A percentile compares a stretch with the other conserved stretches of the same genome.
Conservation (phyloP, 768 basidiomycete genomes). For the Leccinum rimulosum region DNA sequence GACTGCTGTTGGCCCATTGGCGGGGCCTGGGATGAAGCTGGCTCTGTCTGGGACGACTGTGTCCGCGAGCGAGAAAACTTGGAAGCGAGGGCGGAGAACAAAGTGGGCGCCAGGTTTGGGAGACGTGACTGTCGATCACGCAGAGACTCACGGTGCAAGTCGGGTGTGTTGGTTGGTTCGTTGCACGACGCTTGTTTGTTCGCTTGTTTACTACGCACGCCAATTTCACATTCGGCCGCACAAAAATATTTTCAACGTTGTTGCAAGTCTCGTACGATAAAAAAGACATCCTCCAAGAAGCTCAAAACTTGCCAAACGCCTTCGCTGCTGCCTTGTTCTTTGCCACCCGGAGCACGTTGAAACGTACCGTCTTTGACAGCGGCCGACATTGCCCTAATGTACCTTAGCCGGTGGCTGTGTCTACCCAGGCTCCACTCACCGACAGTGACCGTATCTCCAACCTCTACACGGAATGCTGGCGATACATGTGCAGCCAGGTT, state of each 20-base stretch:
- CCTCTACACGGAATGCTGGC: conserved; percentile 97
- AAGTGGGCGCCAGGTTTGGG: conserved; percentile 76
- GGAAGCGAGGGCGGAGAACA: conserved; percentile 72
- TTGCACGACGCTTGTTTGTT: conserved; percentile 29
- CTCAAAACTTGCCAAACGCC: conserved; percentile 92
- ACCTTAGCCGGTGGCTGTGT: not conserved
- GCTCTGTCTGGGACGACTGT: conserved; percentile 71
- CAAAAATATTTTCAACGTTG: conserved; percentile 11
- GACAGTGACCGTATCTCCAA: conserved; percentile 93
- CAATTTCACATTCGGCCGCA: conserved; percentile 19
- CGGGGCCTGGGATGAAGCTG: conserved; percentile 46
- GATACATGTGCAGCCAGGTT: conserved; percentile 97
- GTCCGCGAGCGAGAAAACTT: conserved; percentile 68
- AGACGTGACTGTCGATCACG: conserved; percentile 28
- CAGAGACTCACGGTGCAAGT: conserved; percentile 23
- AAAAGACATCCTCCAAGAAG: not conserved
- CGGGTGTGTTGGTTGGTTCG: conserved; percentile 8
- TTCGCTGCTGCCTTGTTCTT: conserved; percentile 91
- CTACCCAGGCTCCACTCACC: conserved; percentile 51
- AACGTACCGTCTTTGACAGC: conserved; percentile 97
- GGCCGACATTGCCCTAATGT: conserved; percentile 92
- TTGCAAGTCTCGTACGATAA: conserved; percentile 18
- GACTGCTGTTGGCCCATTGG: conserved; percentile 85
- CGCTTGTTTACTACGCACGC: conserved; percentile 27
- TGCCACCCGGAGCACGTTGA: conserved; percentile 96